Conservation (phyloP, 352 stramenopile genomes). For the Phytopythium mirpurense region DNA sequence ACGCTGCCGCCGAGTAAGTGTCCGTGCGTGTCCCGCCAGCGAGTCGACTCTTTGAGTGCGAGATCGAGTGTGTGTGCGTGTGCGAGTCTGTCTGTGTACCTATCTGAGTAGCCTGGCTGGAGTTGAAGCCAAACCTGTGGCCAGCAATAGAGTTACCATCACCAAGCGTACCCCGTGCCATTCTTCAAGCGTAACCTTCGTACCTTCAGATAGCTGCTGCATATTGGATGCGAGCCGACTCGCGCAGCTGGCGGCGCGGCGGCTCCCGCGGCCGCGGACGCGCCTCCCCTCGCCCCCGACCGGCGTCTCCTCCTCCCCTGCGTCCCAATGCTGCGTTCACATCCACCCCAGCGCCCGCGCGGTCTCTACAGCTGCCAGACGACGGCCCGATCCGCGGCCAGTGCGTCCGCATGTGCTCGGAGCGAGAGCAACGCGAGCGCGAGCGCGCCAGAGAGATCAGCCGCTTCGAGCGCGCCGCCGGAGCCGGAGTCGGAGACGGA, state of each 20-base stretch:
- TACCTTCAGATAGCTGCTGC: background rate
- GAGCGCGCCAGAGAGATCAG: slow-evolving; percentile 32
- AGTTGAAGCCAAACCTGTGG: too few relatives aligned
- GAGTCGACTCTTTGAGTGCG: too few relatives aligned
- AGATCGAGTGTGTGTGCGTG: too few relatives aligned
- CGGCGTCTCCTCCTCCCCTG: background rate
- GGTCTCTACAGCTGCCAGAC: background rate
- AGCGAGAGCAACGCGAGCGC: slow-evolving; percentile 25
- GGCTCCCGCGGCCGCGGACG: background rate
- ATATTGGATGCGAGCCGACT: background rate
- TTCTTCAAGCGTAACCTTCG: too few relatives aligned
- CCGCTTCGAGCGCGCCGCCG: slow-evolving; percentile 30
- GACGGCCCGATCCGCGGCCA: slow-evolving; percentile 18
- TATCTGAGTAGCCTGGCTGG: too few relatives aligned
- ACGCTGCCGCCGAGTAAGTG: too few relatives aligned
- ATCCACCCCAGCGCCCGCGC: background rate
- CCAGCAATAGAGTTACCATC: too few relatives aligned
- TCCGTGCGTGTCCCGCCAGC: background rate
- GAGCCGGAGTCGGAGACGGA: background rate
- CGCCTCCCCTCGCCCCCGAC: background rate
- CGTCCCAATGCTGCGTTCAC: background rate
- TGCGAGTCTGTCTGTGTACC: too few relatives aligned
- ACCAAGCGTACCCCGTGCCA: too few relatives aligned
- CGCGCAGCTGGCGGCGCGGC: background rate
- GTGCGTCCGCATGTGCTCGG: slow-evolving; percentile 28